Percentiles rank a stretch among this genome's conserved stretches.
Conservation (phyloP, 805 yeast species). For the Tetrapisispora pingtungensis region DNA sequence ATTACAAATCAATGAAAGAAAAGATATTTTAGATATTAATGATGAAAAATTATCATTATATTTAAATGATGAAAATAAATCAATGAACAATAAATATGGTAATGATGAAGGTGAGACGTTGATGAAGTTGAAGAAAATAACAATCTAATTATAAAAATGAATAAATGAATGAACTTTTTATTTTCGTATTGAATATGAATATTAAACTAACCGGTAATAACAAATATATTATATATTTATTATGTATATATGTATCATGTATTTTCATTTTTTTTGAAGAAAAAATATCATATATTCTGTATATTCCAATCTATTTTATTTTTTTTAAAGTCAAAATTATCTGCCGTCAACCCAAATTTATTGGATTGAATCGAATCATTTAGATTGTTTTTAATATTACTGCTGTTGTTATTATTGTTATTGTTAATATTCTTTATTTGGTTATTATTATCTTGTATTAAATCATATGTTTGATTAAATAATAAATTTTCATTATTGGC, state of each 20-base stretch:
- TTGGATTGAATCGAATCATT: too few relatives aligned
- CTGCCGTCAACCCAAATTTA: too few relatives aligned
- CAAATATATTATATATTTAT: too few relatives aligned
- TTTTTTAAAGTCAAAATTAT: not conserved
- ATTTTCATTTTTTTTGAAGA: too few relatives aligned
- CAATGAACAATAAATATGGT: constrained; percentile 9
- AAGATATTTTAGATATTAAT: constrained; percentile 41
- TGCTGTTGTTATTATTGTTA: too few relatives aligned
- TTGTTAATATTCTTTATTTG: too few relatives aligned
- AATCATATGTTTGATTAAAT: not conserved
- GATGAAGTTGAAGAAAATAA: constrained; percentile 7
- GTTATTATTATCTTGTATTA: too few relatives aligned
- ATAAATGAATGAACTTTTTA: not conserved
- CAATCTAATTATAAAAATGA: not conserved
- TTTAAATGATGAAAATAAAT: constrained; percentile 44
- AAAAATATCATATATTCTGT: not conserved
- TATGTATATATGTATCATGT: not conserved
- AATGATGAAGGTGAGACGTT: constrained; percentile 7
- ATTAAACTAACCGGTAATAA: not conserved
- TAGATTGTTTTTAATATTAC: too few relatives aligned
- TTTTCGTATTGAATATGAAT: not conserved
- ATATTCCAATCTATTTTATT: not conserved
- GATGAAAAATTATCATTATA: constrained; percentile 59
- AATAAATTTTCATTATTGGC: not conserved
- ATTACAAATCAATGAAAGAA: constrained; percentile 51